Percentiles rank a stretch among this genome's conserved stretches.
phyloP scores from a whole-genome alignment of 176 grass and related monocot species.

The Eragrostis curvula region DNA sequence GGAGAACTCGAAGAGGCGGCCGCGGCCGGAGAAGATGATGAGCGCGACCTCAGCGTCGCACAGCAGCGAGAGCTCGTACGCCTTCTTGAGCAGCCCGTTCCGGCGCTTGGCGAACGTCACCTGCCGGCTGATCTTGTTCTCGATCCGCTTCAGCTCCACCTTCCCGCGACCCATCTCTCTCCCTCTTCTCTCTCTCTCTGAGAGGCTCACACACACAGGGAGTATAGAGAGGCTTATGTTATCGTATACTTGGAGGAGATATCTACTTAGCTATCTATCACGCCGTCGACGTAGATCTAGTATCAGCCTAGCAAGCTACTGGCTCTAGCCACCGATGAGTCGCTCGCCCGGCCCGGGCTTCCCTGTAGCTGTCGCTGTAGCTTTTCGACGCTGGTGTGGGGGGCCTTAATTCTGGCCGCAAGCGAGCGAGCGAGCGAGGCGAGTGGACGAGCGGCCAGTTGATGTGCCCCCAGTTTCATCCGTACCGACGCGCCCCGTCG shows the following conservation, averaged over 20 bases:
- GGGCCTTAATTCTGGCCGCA: background rate
- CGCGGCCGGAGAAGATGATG: slow-evolving; percentile 94
- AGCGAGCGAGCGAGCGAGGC: background rate
- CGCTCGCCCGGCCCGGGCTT: background rate
- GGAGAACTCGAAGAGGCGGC: slow-evolving; percentile 93
- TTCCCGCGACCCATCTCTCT: slow-evolving; percentile 48
- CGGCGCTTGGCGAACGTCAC: slow-evolving; percentile 91
- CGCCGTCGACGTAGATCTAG: background rate
- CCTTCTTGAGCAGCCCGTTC: slow-evolving; percentile 93
- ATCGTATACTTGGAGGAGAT: no score
- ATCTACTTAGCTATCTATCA: no score
- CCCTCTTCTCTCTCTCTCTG: no score
- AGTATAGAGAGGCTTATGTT: slow-evolving; percentile 20
- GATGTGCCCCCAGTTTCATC: slow-evolving; percentile 29
- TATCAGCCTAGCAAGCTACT: background rate
- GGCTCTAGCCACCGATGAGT: slow-evolving; percentile 1
- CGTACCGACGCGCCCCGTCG: background rate
- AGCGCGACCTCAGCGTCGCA: slow-evolving; percentile 93
- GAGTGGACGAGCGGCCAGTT: slow-evolving; percentile 10
- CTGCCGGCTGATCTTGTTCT: slow-evolving; percentile 98
- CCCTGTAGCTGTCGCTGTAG: background rate
- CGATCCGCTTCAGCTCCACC: slow-evolving; percentile 91
- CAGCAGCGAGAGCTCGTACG: slow-evolving; percentile 84
- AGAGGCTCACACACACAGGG: no score
- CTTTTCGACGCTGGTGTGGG: slow-evolving; percentile 4